Evolutionary conservation across 2,329 filamentous ascomycete species (phyloP).

Genomic region (Xylaria hypoxylon): DNA sequence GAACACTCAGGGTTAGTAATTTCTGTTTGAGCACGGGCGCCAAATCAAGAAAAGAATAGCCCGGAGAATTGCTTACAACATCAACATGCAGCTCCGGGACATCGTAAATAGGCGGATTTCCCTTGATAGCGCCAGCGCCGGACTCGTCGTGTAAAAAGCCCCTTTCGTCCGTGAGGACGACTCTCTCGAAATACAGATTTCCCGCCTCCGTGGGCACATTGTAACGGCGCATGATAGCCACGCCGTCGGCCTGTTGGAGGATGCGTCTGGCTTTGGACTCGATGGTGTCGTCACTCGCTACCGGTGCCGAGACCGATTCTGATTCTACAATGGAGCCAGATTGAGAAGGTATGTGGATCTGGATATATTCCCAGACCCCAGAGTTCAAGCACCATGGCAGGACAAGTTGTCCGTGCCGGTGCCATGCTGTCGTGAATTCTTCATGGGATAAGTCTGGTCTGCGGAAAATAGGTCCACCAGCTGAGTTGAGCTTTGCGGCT

Average conservation of each 20-base stretch:
- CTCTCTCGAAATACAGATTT: conserved; percentile 26
- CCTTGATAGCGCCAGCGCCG: conserved; percentile 35
- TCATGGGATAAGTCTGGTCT: conserved; percentile 33
- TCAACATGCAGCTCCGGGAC: conserved; percentile 37
- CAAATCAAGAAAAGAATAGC: no score
- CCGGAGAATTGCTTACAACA: no score
- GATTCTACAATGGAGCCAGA: neutral
- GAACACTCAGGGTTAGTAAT: no score
- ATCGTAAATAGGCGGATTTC: conserved; percentile 32
- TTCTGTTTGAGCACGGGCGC: no score
- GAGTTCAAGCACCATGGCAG: conserved; percentile 37
- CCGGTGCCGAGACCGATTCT: neutral
- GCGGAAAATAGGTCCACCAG: conserved; percentile 36
- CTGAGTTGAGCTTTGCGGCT: conserved; percentile 18
- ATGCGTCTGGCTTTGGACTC: conserved; percentile 27
- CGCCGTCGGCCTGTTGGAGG: conserved; percentile 35
- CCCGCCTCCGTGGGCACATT: conserved; percentile 19
- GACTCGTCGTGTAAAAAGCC: conserved; percentile 40
- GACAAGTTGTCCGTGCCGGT: conserved; percentile 33
- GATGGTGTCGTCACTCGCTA: conserved; percentile 1
- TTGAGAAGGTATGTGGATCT: conserved; percentile 38
- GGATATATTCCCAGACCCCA: conserved; percentile 38
- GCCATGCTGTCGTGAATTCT: conserved; percentile 38
- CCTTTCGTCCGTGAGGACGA: conserved; percentile 35
- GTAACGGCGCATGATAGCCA: conserved; percentile 37